Conservation (phyloP, 192 early-diverging fungal species). For the Coemansia interrupta region DNA sequence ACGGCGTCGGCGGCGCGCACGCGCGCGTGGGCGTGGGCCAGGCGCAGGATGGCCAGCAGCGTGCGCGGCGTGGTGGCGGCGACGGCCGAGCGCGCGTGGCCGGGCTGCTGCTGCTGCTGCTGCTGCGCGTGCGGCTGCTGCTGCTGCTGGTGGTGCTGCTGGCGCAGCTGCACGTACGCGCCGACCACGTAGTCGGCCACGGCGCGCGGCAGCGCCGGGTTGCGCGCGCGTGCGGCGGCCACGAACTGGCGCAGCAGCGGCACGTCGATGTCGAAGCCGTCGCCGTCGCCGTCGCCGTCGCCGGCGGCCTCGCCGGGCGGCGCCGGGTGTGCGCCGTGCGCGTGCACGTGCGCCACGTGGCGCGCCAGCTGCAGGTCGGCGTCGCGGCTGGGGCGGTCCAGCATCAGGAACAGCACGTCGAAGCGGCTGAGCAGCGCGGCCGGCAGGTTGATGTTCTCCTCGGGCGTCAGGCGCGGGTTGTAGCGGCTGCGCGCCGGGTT, state of each 20-base stretch:
- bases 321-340: slow-evolving; percentile 72
- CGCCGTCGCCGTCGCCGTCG: slow-evolving; percentile 8
- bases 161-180: slow-evolving; percentile 75
- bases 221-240: slow-evolving; percentile 68
- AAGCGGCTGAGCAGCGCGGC: slow-evolving; percentile 91
- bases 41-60: slow-evolving; percentile 79
- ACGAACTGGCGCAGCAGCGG: slow-evolving; percentile 87
- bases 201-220: slow-evolving; percentile 67
- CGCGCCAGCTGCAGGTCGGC: slow-evolving; percentile 76
- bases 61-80: slow-evolving; percentile 63
- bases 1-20: slow-evolving; percentile 69
- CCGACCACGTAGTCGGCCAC: slow-evolving; percentile 86
- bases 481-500: slow-evolving; percentile 97
- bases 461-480: slow-evolving; percentile 80
- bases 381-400: slow-evolving; percentile 78
- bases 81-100: slow-evolving; percentile 26
- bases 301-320: slow-evolving; percentile 51
- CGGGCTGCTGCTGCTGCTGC: slow-evolving; percentile 51
- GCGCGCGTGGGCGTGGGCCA: slow-evolving; percentile 80
- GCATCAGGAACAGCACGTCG: slow-evolving; percentile 86
- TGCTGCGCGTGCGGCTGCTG: slow-evolving; percentile 58
- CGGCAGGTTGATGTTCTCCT: slow-evolving; percentile 96
- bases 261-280: slow-evolving; percentile 60
- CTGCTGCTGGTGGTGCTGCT: slow-evolving; percentile 29
- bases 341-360: slow-evolving; percentile 93